Evolutionary conservation across 148 eudicot genomes (phyloP).

Genomic region (Silene conica): DNA sequence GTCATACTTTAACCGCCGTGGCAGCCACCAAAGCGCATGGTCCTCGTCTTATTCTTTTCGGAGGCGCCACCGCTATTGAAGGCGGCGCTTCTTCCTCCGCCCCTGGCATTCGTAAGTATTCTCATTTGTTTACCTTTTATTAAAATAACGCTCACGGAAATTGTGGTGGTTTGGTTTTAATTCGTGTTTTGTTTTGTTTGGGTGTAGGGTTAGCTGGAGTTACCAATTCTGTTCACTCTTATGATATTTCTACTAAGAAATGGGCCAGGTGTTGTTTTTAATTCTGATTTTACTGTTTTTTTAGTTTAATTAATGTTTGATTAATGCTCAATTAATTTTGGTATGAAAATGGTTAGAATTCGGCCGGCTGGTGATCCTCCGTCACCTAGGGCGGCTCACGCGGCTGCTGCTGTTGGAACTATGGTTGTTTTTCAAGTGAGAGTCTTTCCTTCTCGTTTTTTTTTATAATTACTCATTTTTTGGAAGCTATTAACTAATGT

Average conservation of each 20-base stretch:
- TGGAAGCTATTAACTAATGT: slow-evolving; percentile 10
- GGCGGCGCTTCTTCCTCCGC: slow-evolving; percentile 60
- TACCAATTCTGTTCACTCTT: slow-evolving; percentile 75
- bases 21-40: slow-evolving; percentile 80
- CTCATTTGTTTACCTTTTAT: neutral
- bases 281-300: neutral
- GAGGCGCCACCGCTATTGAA: slow-evolving; percentile 96
- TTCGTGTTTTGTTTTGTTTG: neutral
- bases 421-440: slow-evolving; percentile 99
- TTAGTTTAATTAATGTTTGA: neutral
- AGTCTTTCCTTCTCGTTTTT: slow-evolving; percentile 6
- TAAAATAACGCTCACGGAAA: too few species aligned
- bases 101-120: slow-evolving; percentile 53
- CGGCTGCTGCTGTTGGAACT: slow-evolving; percentile 90
- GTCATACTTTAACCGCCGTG: slow-evolving; percentile 85
- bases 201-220: slow-evolving; percentile 83
- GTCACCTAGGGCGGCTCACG: slow-evolving; percentile 95
- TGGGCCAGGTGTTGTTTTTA: slow-evolving; percentile 61
- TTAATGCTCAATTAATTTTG: neutral
- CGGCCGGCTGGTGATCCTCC: slow-evolving; percentile 94
- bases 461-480: neutral
- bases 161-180: too few species aligned
- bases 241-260: slow-evolving; percentile 65
- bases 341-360: slow-evolving; percentile 35
- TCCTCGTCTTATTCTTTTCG: slow-evolving; percentile 84